phyloP scores from a whole-genome alignment of 225 moss, liverwort and hornwort genomes.

The Climacium dendroides region DNA sequence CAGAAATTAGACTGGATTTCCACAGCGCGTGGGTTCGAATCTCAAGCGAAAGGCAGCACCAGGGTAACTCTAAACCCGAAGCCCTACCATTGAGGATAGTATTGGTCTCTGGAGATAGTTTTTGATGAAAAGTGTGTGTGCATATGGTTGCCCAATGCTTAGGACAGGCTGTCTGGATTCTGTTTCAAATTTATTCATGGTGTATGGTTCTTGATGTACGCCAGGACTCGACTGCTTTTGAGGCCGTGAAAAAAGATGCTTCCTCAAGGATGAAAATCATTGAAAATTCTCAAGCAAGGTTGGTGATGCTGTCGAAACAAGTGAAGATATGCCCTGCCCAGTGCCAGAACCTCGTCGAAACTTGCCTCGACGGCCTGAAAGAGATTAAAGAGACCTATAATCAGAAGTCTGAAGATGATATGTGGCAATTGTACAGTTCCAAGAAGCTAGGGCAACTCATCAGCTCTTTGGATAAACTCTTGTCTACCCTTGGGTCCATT shows the following conservation, averaged over 20 bases:
- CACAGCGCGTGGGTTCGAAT: fast-evolving
- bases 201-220: not conserved
- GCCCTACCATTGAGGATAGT: not conserved
- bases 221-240: not conserved
- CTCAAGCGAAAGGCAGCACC: too few relatives aligned
- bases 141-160: not conserved
- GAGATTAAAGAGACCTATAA: not conserved
- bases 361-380: not conserved
- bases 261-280: not conserved
- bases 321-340: not conserved
- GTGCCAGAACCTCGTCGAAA: not conserved
- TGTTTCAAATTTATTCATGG: not conserved
- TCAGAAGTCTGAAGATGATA: not conserved
- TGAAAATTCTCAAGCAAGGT: not conserved
- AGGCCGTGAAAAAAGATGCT: not conserved
- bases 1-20: not conserved
- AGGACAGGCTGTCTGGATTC: not conserved
- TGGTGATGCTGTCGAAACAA: not conserved
- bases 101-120: not conserved
- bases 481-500: not conserved
- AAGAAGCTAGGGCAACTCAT: not conserved
- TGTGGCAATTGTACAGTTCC: not conserved
- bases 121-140: not conserved
- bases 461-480: not conserved
- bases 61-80: not conserved